These are phyloP conservation scores for Wickerhamomyces bovis DNA, from an alignment of 805 yeast genomes.

Conservation along the genomic window DNA sequence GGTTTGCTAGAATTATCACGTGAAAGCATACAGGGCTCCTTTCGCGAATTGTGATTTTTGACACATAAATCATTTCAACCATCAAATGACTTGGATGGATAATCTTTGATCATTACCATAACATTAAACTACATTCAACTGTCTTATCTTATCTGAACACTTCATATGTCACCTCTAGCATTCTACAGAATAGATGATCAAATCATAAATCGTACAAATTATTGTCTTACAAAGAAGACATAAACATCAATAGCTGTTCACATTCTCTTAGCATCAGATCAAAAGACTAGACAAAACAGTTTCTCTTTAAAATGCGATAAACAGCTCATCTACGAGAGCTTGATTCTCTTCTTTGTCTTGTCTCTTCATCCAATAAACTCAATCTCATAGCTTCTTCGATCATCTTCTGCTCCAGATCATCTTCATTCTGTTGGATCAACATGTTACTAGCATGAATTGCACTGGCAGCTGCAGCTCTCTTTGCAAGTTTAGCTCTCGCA, in stretches of 20 bases:
- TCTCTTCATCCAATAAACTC: constrained; percentile 66
- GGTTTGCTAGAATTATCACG: background rate
- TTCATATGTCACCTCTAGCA: no score
- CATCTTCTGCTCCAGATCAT: constrained; percentile 67
- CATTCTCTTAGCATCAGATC: background rate
- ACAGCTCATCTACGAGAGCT: constrained; percentile 5
- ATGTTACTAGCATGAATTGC: constrained; percentile 88
- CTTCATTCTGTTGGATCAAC: constrained; percentile 36
- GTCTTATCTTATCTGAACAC: no score
- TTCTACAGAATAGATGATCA: background rate
- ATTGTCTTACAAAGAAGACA: background rate
- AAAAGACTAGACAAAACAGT: no score
- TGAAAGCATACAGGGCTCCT: background rate
- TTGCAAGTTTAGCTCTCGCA: constrained; percentile 73
- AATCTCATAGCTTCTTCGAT: constrained; percentile 76
- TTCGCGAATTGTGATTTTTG: background rate
- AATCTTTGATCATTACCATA: no score
- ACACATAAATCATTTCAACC: background rate
- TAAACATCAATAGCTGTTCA: background rate
- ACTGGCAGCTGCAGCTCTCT: constrained; percentile 89
- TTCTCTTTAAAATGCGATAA: background rate
- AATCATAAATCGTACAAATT: background rate
- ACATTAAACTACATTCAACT: no score
- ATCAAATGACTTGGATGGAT: no score
- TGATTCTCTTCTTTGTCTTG: constrained; percentile 34